Evolutionary conservation across 2,329 filamentous ascomycete genomes (phyloP).

Genomic region (Zelopaecilomyces penicillatus): DNA sequence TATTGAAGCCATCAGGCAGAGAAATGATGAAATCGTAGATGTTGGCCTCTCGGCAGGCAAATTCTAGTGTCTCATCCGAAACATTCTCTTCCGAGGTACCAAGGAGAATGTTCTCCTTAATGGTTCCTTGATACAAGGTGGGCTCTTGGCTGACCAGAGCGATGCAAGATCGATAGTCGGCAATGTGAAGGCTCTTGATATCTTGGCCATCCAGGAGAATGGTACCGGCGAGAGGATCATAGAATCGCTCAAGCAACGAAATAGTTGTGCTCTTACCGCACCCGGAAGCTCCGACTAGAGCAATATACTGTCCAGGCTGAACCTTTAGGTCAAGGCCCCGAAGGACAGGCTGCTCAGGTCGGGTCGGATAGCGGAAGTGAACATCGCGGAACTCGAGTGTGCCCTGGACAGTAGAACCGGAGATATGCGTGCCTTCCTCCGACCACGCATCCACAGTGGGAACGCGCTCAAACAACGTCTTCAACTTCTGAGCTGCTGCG

Average conservation of each 20-base stretch:
- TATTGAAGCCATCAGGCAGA: constrained; percentile 77
- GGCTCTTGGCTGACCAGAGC: constrained; percentile 92
- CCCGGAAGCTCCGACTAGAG: constrained; percentile 86
- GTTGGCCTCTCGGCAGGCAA: constrained; percentile 81
- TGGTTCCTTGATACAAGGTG: constrained; percentile 86
- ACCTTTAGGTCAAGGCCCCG: constrained; percentile 70
- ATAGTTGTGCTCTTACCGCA: constrained; percentile 95
- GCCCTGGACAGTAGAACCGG: constrained; percentile 55
- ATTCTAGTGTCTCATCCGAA: constrained; percentile 62
- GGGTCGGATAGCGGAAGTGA: constrained; percentile 88
- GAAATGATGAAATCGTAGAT: constrained; percentile 89
- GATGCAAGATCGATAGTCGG: constrained; percentile 74
- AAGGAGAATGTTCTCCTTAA: constrained; percentile 82
- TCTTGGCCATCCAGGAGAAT: constrained; percentile 78
- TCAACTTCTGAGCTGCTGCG: constrained; percentile 70
- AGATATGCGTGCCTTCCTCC: constrained; percentile 53
- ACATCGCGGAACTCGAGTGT: constrained; percentile 84
- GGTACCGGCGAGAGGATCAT: constrained; percentile 74
- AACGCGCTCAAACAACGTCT: constrained; percentile 72
- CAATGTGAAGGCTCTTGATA: constrained; percentile 72
- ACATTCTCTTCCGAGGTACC: constrained; percentile 61
- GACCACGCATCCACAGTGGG: constrained; percentile 81
- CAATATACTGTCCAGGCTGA: constrained; percentile 73
- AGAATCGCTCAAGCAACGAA: constrained; percentile 86
- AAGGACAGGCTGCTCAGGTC: constrained; percentile 85